Conservation (phyloP, 345 rosid genomes). For the Linum usitatissimum region DNA sequence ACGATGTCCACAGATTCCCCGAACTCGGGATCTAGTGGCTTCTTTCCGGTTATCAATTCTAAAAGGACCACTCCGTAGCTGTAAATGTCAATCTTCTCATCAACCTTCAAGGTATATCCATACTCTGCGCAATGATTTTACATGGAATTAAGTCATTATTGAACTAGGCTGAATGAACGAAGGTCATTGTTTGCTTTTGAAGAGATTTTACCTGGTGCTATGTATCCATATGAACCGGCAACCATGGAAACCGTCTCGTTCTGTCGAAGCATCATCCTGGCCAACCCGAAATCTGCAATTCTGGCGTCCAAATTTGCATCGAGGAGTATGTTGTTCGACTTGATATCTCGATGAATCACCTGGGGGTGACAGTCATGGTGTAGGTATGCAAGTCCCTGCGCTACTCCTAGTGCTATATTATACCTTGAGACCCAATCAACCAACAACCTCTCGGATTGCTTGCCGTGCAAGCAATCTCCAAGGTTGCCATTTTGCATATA, state of each 20-base stretch:
- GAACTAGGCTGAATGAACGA: not conserved
- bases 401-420: conserved; percentile 73
- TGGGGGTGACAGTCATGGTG: conserved; percentile 92
- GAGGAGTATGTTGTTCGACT: conserved; percentile 77
- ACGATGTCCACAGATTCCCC: conserved; percentile 62
- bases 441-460: conserved; percentile 50
- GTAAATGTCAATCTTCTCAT: conserved; percentile 89
- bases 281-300: conserved; percentile 89
- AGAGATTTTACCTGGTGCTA: conserved; percentile 62
- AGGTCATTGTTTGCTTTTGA: not conserved
- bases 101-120: conserved; percentile 82
- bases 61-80: conserved; percentile 76
- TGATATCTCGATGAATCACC: conserved; percentile 79
- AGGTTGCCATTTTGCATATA: conserved; percentile 80
- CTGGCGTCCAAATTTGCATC: conserved; percentile 78
- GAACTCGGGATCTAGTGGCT: conserved; percentile 54
- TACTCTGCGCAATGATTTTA: conserved; percentile 42
- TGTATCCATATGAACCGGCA: conserved; percentile 96
- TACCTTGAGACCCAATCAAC: conserved; percentile 88
- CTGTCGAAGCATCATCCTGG: conserved; percentile 73
- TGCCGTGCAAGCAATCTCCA: conserved; percentile 72
- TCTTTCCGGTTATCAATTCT: conserved; percentile 71
- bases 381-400: conserved; percentile 86
- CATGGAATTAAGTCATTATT: too few species aligned
- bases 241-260: conserved; percentile 90